Conservation (phyloP, 495 filamentous ascomycete genomes). For the Achaetomiella virescens region DNA sequence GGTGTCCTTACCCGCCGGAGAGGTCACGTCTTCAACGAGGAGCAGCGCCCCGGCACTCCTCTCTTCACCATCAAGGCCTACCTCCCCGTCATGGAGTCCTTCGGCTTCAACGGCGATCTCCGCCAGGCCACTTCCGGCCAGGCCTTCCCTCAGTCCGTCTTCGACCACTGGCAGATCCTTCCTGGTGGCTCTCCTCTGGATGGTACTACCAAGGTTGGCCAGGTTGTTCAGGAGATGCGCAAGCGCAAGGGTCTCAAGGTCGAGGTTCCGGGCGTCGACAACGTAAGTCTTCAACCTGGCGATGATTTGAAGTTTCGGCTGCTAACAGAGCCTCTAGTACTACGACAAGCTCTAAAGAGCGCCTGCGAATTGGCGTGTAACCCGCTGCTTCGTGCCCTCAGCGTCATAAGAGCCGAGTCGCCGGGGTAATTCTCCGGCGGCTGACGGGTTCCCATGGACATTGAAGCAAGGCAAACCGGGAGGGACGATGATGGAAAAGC, state of each 20-base stretch:
- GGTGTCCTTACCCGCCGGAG: constrained; percentile 96
- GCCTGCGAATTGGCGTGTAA: constrained; percentile 32
- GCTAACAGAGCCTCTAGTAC: constrained; percentile 68
- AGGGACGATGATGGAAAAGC: constrained; percentile 17
- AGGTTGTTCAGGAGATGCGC: constrained; percentile 80
- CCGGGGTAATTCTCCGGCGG: constrained; percentile 12
- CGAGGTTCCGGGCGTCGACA: constrained; percentile 79
- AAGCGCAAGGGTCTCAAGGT: constrained; percentile 99
- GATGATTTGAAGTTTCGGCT: constrained; percentile 3
- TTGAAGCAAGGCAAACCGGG: constrained; percentile 8
- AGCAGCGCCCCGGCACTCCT: constrained; percentile 96
- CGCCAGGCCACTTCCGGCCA: constrained; percentile 88
- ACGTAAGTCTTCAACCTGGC: constrained; percentile 60
- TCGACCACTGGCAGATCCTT: constrained; percentile 96
- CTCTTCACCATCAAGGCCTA: constrained; percentile 99
- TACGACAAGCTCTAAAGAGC: constrained; percentile 92
- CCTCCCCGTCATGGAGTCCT: constrained; percentile 98
- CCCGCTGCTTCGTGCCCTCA: constrained; percentile 34
- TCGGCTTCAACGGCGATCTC: constrained; percentile 98
- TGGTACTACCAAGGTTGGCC: constrained; percentile 73
- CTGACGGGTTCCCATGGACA: constrained; percentile 6
- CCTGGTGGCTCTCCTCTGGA: constrained; percentile 94
- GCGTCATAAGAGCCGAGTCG: constrained; percentile 18
- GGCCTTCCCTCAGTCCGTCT: constrained; percentile 97
- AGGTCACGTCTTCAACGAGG: constrained; percentile 98